A percentile compares a stretch with the other conserved stretches of the same genome.
Conservation (phyloP, 2,329 filamentous ascomycete species). For the Pseudopithomyces maydicus region DNA sequence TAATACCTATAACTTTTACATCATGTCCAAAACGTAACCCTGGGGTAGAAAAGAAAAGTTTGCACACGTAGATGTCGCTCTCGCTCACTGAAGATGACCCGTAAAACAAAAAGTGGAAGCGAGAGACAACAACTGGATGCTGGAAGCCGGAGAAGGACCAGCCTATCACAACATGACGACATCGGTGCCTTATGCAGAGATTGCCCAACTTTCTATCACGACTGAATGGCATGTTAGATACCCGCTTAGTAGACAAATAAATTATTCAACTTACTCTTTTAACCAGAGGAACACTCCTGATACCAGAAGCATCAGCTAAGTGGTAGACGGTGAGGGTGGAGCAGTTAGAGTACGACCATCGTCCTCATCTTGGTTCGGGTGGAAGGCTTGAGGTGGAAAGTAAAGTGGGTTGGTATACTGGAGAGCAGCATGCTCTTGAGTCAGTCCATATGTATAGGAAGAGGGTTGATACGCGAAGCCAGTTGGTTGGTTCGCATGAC, state of each 20-base stretch:
- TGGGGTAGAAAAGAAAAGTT: constrained; percentile 10
- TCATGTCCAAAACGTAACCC: constrained; percentile 6
- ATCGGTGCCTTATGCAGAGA: not conserved
- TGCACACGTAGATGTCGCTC: constrained; percentile 15
- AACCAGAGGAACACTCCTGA: not conserved
- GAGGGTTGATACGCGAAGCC: constrained; percentile 30
- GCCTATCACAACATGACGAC: not conserved
- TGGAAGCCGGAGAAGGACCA: not conserved
- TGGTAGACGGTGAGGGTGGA: constrained; percentile 40
- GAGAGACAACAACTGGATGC: constrained; percentile 20
- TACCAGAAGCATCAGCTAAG: constrained; percentile 14
- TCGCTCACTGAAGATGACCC: constrained; percentile 16
- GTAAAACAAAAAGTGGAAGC: constrained; percentile 28
- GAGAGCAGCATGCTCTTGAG: constrained; percentile 34
- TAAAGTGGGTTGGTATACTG: constrained; percentile 33
- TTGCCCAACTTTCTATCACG: too few species aligned
- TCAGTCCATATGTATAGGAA: constrained; percentile 31
- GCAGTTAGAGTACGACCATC: constrained; percentile 44
- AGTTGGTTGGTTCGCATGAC: constrained; percentile 27
- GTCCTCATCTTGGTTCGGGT: constrained; percentile 31
- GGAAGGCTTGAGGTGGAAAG: constrained; percentile 22
- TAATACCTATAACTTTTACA: constrained; percentile 17
- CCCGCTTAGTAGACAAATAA: too few species aligned
- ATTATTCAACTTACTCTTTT: too few species aligned
- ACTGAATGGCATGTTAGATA: too few species aligned